phyloP scores from a whole-genome alignment of 169 alveolate genomes.

The Ichthyophthirius multifiliis region DNA sequence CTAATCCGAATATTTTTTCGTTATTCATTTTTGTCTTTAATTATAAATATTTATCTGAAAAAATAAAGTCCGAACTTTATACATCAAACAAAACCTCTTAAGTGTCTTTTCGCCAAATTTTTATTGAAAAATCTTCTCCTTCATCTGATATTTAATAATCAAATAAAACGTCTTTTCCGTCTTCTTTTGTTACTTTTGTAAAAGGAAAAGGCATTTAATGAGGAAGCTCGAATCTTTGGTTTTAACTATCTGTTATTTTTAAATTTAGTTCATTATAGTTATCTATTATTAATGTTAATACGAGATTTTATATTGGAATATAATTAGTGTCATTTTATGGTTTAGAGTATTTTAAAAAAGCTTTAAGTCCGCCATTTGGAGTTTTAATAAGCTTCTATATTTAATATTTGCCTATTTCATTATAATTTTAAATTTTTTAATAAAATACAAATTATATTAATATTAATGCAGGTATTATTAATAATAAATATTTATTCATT shows the following conservation, averaged over 20 bases:
- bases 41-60: background rate
- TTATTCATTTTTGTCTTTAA: background rate
- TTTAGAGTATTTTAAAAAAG: too few relatives aligned
- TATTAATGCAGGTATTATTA: too few relatives aligned
- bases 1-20: constrained; percentile 31
- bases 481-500: too few relatives aligned
- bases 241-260: background rate
- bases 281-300: too few relatives aligned
- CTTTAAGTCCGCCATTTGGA: too few relatives aligned
- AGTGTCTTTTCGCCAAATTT: background rate
- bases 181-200: background rate
- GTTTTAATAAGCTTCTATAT: too few relatives aligned
- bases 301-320: too few relatives aligned
- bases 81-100: background rate
- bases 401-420: too few relatives aligned
- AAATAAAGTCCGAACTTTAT: background rate
- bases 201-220: background rate
- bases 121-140: background rate
- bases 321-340: too few relatives aligned
- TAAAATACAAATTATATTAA: too few relatives aligned
- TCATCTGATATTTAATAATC: background rate
- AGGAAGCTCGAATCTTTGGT: background rate
- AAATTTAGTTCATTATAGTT: background rate
- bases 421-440: too few relatives aligned
- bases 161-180: background rate